phyloP scores from a whole-genome alignment of 179 eudicot genomes.

The Corrigiola litoralis region DNA sequence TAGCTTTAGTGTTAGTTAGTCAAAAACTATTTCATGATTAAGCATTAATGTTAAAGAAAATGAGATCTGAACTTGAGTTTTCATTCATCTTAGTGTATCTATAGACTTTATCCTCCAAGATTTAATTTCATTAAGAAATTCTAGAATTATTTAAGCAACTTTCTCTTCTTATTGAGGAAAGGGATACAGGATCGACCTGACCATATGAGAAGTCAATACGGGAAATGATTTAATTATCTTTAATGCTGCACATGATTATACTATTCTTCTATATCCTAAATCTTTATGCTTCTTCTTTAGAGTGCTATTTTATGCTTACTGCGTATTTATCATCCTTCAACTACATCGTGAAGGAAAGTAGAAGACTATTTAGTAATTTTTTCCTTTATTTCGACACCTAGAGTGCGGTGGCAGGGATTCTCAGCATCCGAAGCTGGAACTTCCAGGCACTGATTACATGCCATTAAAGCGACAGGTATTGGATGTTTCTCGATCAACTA shows the following conservation, averaged over 20 bases:
- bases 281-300: neutral
- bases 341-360: no score
- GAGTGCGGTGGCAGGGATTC: slow-evolving; percentile 55
- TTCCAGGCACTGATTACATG: slow-evolving; percentile 61
- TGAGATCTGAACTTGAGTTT: neutral
- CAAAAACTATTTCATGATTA: no score
- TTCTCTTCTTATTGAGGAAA: neutral
- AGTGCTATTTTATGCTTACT: neutral
- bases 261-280: neutral
- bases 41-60: no score
- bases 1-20: neutral
- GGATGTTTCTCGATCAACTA: neutral
- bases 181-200: neutral
- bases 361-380: neutral
- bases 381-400: slow-evolving; percentile 22
- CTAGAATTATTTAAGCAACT: neutral
- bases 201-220: neutral
- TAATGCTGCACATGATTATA: neutral
- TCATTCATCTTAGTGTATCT: neutral
- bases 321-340: neutral
- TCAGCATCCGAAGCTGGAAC: slow-evolving; percentile 59
- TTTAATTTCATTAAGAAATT: neutral
- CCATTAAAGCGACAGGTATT: slow-evolving; percentile 54
- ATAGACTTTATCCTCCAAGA: neutral
- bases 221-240: neutral